Base-by-base conservation (phyloP, 2,329 filamentous ascomycete species). In the Bipolaris zeicola region DNA sequence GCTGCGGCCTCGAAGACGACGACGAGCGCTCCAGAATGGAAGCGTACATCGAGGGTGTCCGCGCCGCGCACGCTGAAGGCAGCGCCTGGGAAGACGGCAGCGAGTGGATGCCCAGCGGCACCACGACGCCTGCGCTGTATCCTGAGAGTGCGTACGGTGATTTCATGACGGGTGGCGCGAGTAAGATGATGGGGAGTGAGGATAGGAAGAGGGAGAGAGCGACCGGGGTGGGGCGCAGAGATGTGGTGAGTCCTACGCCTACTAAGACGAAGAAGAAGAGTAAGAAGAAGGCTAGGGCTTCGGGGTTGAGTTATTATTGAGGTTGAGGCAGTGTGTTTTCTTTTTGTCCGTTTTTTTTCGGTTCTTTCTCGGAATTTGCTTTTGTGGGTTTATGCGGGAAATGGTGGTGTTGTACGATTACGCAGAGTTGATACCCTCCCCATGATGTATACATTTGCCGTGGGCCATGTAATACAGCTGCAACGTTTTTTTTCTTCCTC, bases 261-360 rank as follows among this genome's bases (percentile, higher is more conserved):
- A 60, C 55, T 18, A 67, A 64, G 59, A 65, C 64, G 38, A 57
- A 66, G 42, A 65, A 66, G 22, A 70, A 66, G 48, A 52, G 48
- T 7, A 68, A 65, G 58, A 69, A 65, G 60, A 72, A 68, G 38
- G 55, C 52, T 22, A 64, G 68, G 31, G 62, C 60, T 45, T 67
- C 65, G 22, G 70, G 66, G 2, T 60, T 70, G 60, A 71, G 68
- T 45, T 72, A 72, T 50, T 72, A 70, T 41, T 72, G 37, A 64
- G 20, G 20, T 34, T 34, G n/a, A 34, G 11, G 3, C 26, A 16
- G 16, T n/a, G 22, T 24, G 22, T 3, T 3, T 44, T 44, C 20
- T 8, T 45, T 31, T 16, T 2, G 20, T 14, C 5, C 11, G 18
- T 14, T 31, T 6, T 20, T 45, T 13, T 31, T 31, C 20, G 16